Conservation (phyloP, 352 stramenopile species). For the Blastocystis sp. region DNA sequence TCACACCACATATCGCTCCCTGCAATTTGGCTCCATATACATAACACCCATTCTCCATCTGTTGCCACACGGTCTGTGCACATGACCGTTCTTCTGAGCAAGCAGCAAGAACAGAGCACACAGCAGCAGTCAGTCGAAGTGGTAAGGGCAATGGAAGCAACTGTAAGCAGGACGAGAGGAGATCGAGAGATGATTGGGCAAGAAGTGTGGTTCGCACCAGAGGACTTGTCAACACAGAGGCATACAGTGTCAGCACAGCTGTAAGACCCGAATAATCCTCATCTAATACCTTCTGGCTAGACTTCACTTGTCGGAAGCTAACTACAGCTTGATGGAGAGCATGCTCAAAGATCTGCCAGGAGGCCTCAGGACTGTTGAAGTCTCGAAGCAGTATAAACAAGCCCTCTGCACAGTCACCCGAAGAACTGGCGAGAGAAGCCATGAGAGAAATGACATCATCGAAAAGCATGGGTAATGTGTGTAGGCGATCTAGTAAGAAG, state of each 20-base stretch:
- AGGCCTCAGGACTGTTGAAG: conserved; percentile 10
- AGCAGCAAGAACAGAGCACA: conserved; percentile 9
- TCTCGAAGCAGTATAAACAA: not conserved
- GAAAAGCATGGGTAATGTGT: not conserved
- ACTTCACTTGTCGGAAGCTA: not conserved
- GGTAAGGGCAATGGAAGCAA: not conserved
- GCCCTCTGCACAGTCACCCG: not conserved
- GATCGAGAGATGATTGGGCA: not conserved
- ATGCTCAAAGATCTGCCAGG: not conserved
- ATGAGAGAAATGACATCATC: not conserved
- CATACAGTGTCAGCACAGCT: not conserved
- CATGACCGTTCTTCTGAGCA: not conserved
- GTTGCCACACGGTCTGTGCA: conserved; percentile 1
- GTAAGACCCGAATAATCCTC: conserved; percentile 15
- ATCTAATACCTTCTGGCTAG: not conserved
- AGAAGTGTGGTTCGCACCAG: not conserved
- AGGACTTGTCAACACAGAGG: not conserved
- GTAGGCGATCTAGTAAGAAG: not conserved
- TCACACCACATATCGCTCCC: not conserved
- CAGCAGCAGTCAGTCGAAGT: not conserved
- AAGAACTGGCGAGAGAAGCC: not conserved
- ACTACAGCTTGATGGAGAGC: conserved; percentile 14
- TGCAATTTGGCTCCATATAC: not conserved
- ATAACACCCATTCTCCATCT: conserved; percentile 6
- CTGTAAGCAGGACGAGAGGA: not conserved